These are phyloP conservation scores for Coniella vitis DNA, from an alignment of 2,329 filamentous ascomycete species.

Conservation along the genomic window DNA sequence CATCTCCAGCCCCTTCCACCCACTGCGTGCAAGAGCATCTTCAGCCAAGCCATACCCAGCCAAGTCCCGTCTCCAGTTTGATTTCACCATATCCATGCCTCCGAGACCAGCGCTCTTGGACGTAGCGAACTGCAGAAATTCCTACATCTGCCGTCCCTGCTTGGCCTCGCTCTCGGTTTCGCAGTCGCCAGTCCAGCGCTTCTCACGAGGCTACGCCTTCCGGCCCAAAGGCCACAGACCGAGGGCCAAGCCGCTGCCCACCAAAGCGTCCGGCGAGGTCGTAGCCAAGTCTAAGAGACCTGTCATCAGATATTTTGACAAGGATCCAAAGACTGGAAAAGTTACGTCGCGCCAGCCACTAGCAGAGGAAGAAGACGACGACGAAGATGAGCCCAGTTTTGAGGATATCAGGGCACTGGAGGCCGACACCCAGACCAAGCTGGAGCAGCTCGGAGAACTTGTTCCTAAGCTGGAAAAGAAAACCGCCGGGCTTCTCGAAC, in stretches of 20 bases:
- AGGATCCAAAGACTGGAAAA: conserved; percentile 7
- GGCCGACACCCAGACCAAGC: conserved; percentile 57
- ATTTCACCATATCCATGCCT: conserved; percentile 22
- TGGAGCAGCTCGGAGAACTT: conserved; percentile 18
- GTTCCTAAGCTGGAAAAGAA: conserved; percentile 5
- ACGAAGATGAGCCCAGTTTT: conserved; percentile 71
- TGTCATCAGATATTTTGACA: conserved; percentile 13
- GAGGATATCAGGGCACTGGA: conserved; percentile 60
- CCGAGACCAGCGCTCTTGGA: conserved; percentile 12
- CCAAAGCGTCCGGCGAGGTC: too few species aligned
- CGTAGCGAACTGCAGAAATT: conserved; percentile 12
- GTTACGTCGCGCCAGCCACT: background rate
- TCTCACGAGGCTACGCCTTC: conserved; percentile 8
- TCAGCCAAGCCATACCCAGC: background rate
- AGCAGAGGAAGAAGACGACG: conserved; percentile 35
- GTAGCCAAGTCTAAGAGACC: background rate
- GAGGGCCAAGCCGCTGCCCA: background rate
- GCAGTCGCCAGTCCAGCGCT: conserved; percentile 1
- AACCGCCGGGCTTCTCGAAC: conserved; percentile 4
- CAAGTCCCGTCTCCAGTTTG: conserved; percentile 17
- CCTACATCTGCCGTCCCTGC: conserved; percentile 14
- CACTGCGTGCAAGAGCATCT: too few species aligned
- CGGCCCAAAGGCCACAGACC: background rate
- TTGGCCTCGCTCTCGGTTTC: conserved; percentile 2
- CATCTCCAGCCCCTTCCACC: too few species aligned